A percentile compares a stretch with the other conserved stretches of the same genome.
phyloP scores from a whole-genome alignment of 2,329 filamentous ascomycete genomes.

The Celoporthe dispersa region DNA sequence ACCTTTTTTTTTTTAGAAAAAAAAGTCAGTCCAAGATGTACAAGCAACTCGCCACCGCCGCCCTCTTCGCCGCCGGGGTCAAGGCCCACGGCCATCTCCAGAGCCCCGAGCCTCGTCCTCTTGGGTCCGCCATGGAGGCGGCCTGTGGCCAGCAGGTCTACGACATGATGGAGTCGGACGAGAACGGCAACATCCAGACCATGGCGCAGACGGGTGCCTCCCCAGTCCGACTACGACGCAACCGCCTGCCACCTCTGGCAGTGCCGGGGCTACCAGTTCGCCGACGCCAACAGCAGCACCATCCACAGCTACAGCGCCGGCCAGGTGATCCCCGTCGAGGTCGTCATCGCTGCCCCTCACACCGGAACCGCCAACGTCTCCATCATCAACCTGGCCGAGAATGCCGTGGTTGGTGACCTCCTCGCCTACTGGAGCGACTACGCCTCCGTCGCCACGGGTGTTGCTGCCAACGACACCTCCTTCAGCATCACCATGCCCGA shows the following conservation, averaged over 20 bases:
- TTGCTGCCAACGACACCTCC: constrained; percentile 48
- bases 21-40: constrained; percentile 31
- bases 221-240: constrained; percentile 53
- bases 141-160: constrained; percentile 60
- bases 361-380: constrained; percentile 59
- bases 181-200: constrained; percentile 61
- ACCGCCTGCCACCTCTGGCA: constrained; percentile 55
- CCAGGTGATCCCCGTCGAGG: constrained; percentile 47
- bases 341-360: constrained; percentile 57
- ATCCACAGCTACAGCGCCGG: constrained; percentile 57
- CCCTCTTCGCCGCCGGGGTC: constrained; percentile 48
- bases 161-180: constrained; percentile 56
- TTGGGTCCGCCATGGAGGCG: constrained; percentile 54
- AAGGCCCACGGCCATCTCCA: constrained; percentile 58
- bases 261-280: constrained; percentile 63
- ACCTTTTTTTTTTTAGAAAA: not conserved
- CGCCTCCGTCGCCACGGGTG: constrained; percentile 49
- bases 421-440: constrained; percentile 55
- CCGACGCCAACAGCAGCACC: constrained; percentile 54
- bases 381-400: constrained; percentile 53
- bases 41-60: constrained; percentile 31
- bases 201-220: constrained; percentile 52
- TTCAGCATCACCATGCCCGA: constrained; percentile 60
- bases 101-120: constrained; percentile 51
- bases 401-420: constrained; percentile 52